phyloP scores from a whole-genome alignment of 768 basidiomycete species.

The Boletus rufocinnamomeus region DNA sequence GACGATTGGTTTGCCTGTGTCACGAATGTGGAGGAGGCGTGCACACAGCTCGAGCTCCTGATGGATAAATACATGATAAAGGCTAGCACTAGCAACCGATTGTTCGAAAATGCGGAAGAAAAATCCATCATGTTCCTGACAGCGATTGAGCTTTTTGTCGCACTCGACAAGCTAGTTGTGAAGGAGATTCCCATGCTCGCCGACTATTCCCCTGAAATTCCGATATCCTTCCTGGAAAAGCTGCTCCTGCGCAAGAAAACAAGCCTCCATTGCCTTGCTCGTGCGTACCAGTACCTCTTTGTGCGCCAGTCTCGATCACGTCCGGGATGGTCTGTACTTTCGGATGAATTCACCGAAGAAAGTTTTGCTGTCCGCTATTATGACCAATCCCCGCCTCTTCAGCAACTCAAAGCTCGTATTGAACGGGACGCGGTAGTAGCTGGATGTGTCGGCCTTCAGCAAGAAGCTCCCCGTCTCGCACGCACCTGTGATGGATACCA shows the following conservation, averaged over 20 bases:
- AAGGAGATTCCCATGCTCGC: constrained; percentile 26
- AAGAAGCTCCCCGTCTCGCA: constrained; percentile 2
- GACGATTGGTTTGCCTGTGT: not conserved
- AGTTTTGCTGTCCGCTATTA: not conserved
- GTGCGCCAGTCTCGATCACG: not conserved
- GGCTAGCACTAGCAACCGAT: no score
- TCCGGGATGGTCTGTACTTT: not conserved
- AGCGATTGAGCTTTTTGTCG: constrained; percentile 37
- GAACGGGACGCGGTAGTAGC: not conserved
- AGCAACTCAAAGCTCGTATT: not conserved
- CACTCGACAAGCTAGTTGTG: constrained; percentile 30
- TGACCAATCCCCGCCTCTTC: not conserved
- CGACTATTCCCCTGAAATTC: constrained; percentile 36
- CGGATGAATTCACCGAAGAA: not conserved
- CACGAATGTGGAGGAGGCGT: not conserved
- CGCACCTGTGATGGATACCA: not conserved
- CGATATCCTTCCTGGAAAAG: constrained; percentile 25
- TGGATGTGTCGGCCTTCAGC: no score
- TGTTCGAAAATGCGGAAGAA: constrained; percentile 36
- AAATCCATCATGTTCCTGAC: constrained; percentile 43
- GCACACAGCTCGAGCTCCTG: no score
- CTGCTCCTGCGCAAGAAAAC: constrained; percentile 1
- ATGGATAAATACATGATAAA: no score
- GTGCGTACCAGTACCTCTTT: constrained; percentile 14
- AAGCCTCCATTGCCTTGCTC: constrained; percentile 29